Percentiles rank a stretch among this genome's conserved stretches.
Conservation (phyloP, 192 early-diverging fungal genomes). For the Podila horticola region DNA sequence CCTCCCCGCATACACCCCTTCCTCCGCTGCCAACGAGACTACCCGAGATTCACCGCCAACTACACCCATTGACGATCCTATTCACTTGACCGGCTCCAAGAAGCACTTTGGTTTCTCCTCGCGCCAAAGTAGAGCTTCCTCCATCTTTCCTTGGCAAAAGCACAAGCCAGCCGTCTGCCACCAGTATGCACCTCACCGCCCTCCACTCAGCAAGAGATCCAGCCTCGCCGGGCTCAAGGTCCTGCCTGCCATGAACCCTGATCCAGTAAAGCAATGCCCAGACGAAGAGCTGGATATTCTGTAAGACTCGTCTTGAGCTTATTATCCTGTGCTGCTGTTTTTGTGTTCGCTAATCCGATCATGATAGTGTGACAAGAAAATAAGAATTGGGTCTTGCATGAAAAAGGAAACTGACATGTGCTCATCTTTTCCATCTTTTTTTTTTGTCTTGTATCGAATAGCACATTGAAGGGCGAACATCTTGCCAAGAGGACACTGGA, state of each 20-base stretch:
- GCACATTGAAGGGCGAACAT: slow-evolving; percentile 35
- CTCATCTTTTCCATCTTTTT: neutral
- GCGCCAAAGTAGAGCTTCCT: slow-evolving; percentile 25
- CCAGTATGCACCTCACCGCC: slow-evolving; percentile 49
- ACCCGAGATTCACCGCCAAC: slow-evolving; percentile 28
- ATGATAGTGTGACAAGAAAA: neutral
- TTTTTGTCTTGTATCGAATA: neutral
- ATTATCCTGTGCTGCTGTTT: neutral
- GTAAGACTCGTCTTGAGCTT: slow-evolving; percentile 1
- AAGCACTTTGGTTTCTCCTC: slow-evolving; percentile 52
- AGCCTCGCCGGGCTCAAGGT: slow-evolving; percentile 47
- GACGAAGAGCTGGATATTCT: slow-evolving; percentile 31
- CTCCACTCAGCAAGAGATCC: slow-evolving; percentile 41
- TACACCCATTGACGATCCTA: slow-evolving; percentile 35
- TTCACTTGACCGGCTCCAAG: slow-evolving; percentile 21
- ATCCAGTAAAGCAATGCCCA: slow-evolving; percentile 21
- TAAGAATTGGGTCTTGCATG: neutral
- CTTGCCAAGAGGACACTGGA: slow-evolving; percentile 26
- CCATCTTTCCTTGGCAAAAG: slow-evolving; percentile 52
- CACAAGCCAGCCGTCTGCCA: slow-evolving; percentile 47
- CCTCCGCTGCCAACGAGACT: slow-evolving; percentile 24
- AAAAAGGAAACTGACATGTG: neutral
- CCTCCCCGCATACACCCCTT: slow-evolving; percentile 43
- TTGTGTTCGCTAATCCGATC: neutral
- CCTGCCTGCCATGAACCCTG: slow-evolving; percentile 22